phyloP scores from a whole-genome alignment of 1,284 basidiomycete species.

The Serendipita sp. region DNA sequence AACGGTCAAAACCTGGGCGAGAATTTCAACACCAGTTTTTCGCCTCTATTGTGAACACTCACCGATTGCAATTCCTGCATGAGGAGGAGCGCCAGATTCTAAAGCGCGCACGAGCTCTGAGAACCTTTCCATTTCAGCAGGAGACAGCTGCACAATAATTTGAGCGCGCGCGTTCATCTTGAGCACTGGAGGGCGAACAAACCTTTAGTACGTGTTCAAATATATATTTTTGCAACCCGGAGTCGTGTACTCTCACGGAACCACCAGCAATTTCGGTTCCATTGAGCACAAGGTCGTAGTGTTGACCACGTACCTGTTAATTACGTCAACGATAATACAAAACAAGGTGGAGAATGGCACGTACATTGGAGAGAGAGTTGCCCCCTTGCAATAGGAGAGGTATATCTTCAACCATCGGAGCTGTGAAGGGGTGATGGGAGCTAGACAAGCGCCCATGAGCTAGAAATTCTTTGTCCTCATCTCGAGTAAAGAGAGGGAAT shows the following conservation, averaged over 20 bases:
- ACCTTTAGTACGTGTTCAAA: constrained; percentile 70
- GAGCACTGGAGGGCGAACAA: constrained; percentile 15
- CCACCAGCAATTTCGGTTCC: constrained; percentile 90
- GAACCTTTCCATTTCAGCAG: constrained; percentile 66
- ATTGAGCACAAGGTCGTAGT: constrained; percentile 94
- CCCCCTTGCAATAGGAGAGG: constrained; percentile 54
- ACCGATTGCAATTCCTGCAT: constrained; percentile 91
- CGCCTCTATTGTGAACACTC: constrained; percentile 15
- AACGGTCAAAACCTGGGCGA: constrained; percentile 69
- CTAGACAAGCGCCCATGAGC: constrained; percentile 79
- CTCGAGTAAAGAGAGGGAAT: constrained; percentile 86
- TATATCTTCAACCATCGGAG: constrained; percentile 84
- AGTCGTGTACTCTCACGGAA: constrained; percentile 84
- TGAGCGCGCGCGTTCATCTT: constrained; percentile 4
- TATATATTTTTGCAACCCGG: constrained; percentile 70
- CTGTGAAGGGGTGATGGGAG: constrained; percentile 91
- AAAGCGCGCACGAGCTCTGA: constrained; percentile 75
- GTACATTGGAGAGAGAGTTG: constrained; percentile 39
- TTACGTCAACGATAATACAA: neutral
- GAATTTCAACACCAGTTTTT: constrained; percentile 9
- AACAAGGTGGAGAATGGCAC: constrained; percentile 14
- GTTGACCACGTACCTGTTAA: constrained; percentile 73
- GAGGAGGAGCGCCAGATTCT: constrained; percentile 80
- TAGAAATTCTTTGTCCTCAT: constrained; percentile 76
- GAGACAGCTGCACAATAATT: constrained; percentile 14